These are phyloP conservation scores for Pholiota conissans DNA, from an alignment of 768 basidiomycete species.

Conservation along the genomic window DNA sequence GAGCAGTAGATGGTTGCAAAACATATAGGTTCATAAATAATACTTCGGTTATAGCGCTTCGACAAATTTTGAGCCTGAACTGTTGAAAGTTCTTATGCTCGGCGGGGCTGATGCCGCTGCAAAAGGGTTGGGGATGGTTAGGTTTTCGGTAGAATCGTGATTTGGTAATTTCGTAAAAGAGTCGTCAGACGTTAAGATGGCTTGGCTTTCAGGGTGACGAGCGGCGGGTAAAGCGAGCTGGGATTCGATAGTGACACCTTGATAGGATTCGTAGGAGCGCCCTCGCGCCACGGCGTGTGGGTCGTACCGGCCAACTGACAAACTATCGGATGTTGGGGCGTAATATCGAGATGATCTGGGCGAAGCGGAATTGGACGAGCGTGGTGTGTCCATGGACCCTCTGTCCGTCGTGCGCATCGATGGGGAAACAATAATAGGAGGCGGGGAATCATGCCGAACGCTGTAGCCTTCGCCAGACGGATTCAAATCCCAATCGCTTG, in stretches of 20 bases:
- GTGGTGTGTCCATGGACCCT: not conserved
- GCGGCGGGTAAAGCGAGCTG: constrained; percentile 11
- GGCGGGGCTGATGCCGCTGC: constrained; percentile 3
- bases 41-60: constrained; percentile 36
- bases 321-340: not conserved
- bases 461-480: constrained; percentile 11
- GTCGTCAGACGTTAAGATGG: constrained; percentile 11
- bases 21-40: not conserved
- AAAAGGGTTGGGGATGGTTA: constrained; percentile 26
- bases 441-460: constrained; percentile 20
- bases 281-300: not conserved
- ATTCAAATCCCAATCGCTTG: constrained; percentile 45
- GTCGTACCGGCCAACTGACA: too few species aligned
- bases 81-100: constrained; percentile 27
- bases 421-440: constrained; percentile 24
- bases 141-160: constrained; percentile 12
- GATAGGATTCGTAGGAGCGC: not conserved
- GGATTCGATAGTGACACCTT: not conserved
- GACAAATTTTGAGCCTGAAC: constrained; percentile 49
- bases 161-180: constrained; percentile 4
- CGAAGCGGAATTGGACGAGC: not conserved
- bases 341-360: not conserved
- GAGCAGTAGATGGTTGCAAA: not conserved
- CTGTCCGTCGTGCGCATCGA: constrained; percentile 25
- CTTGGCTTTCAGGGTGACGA: constrained; percentile 14